Percentiles rank a stretch among this genome's conserved stretches.
These are phyloP conservation scores for Metarhizium guizhouense DNA, from an alignment of 2,329 filamentous ascomycete genomes.

Conservation along the genomic window DNA sequence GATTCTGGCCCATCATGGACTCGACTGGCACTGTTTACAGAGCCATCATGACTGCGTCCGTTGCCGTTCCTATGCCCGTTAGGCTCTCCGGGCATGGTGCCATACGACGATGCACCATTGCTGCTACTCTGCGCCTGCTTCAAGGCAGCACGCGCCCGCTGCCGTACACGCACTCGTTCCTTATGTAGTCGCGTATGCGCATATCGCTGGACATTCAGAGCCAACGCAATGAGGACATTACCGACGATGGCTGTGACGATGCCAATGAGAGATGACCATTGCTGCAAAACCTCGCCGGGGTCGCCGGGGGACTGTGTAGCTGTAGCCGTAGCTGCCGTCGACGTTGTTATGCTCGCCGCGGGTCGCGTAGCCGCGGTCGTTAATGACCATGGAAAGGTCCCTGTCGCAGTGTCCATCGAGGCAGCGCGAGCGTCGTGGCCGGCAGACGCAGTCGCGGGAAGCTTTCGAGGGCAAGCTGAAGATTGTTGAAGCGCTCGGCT, in stretches of 20 bases:
- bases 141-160: constrained; percentile 44
- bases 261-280: constrained; percentile 92
- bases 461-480: constrained; percentile 1
- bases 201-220: constrained; percentile 92
- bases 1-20: constrained; percentile 13
- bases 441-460: constrained; percentile 2
- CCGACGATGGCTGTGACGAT: constrained; percentile 88
- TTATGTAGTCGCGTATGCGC: constrained; percentile 79
- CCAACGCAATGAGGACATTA: constrained; percentile 89
- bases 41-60: constrained; percentile 17
- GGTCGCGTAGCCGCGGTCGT: neutral
- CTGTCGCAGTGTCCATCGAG: constrained; percentile 1
- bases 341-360: neutral
- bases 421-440: constrained; percentile 2
- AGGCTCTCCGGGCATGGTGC: constrained; percentile 18
- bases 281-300: constrained; percentile 41
- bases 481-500: neutral
- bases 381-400: neutral
- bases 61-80: constrained; percentile 7
- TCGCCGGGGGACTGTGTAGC: constrained; percentile 17
- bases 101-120: constrained; percentile 24
- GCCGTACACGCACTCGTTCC: constrained; percentile 52
- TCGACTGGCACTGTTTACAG: constrained; percentile 22
- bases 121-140: constrained; percentile 31
- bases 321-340: constrained; percentile 2